Evolutionary conservation across 208 protist genomes (phyloP).

Genomic region (Acanthamoeba castellanii): DNA sequence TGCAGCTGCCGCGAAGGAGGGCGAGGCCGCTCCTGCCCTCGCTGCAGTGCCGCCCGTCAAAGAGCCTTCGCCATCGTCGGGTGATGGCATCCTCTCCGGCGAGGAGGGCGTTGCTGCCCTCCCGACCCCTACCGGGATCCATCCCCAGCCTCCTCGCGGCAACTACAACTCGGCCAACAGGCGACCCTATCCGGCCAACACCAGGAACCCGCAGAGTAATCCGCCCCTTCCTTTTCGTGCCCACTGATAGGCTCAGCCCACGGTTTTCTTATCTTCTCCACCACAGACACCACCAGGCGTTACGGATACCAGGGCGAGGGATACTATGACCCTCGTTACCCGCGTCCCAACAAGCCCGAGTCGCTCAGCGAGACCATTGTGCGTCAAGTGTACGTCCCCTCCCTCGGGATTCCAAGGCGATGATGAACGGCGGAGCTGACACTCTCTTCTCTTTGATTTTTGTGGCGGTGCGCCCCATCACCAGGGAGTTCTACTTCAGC

Average conservation of each 20-base stretch:
- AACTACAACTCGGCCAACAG: neutral
- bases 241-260: neutral
- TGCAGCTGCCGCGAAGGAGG: neutral
- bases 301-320: neutral
- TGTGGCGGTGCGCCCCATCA: neutral
- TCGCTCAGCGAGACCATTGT: neutral
- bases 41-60: neutral
- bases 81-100: neutral
- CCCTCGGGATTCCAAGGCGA: neutral
- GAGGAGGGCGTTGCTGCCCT: neutral
- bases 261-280: neutral
- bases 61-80: neutral
- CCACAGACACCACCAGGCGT: neutral
- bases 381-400: conserved; percentile 21
- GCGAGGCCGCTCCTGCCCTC: neutral
- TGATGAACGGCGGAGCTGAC: neutral
- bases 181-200: neutral
- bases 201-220: neutral
- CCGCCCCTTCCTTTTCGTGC: neutral
- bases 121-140: neutral
- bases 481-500: conserved; percentile 83
- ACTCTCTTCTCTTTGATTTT: neutral
- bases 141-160: neutral
- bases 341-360: neutral
- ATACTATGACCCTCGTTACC: neutral